Evolutionary conservation across 768 basidiomycete genomes (phyloP), one percentile per base, ranked within the genome.

Genomic region (Psilocybe subaeruginosa): DNA sequence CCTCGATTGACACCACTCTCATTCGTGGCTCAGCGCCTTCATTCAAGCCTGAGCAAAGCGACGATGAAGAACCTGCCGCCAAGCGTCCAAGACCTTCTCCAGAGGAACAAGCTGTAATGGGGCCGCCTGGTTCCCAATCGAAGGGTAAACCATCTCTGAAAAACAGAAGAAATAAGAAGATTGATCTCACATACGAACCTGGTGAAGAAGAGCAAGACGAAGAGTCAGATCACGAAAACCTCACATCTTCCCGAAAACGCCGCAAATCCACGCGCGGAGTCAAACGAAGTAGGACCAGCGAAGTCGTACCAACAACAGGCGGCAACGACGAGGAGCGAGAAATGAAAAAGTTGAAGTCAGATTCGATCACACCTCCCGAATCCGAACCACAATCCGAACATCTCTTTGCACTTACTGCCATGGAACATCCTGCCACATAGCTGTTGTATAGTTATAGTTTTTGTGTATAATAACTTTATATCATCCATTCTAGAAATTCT

Each of bases 121-220:
- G 64, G 4, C 65, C 68, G 17, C 68, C 61, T 35, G 17, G n/a
- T 33, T 29, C 57, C 8, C 62, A 68, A 47, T 17, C 60, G 4
- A 49, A 70, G 59, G 59, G 66, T 63, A 61, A 68, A 50, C 48
- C 50, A 47, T 63, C 54, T 23, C 59, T 56, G 27, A 58, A 66
- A 51, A 50, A 61, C 11, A 66, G 64, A 51, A 64, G 70, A 23
- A 63, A 74, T 31, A 70, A 79, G n/a, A 66, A 68, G 39, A 59
- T 48, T 27, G 79, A 81, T 60, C 71, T 68, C 7, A 74, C 76
- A 14, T 81, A 79, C 66, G 72, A 78, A 50, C 80, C 79, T 3
- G 68, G 64, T 1, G 68, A 69, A 3, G 69, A 69, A 2, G 74
- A 68, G 17, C 66, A 54, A 11, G 72, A 71, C 8, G 72, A 72